A percentile compares a stretch with the other conserved stretches of the same genome.
phyloP scores from a whole-genome alignment of 495 filamentous ascomycete species.

The Recurvomyces mirabilis region DNA sequence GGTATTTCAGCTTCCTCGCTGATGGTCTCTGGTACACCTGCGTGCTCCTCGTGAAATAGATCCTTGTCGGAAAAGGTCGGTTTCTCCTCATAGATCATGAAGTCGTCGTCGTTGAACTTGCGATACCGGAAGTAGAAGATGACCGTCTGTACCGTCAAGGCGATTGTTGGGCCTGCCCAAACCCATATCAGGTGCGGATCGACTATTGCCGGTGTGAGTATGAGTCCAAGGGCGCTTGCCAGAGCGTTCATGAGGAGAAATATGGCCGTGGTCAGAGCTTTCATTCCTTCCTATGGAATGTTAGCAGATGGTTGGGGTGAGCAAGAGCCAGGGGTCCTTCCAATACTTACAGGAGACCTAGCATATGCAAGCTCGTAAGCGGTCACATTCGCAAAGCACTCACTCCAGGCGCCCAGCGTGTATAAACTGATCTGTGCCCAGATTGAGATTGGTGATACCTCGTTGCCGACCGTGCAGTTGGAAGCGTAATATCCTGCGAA shows the following conservation, averaged over 20 bases:
- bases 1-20: no score
- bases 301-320: no score
- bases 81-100: slow-evolving; percentile 31
- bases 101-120: slow-evolving; percentile 27
- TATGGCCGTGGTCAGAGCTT: slow-evolving; percentile 53
- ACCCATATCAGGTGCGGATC: slow-evolving; percentile 47
- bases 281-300: slow-evolving; percentile 43
- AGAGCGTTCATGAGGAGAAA: slow-evolving; percentile 48
- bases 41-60: no score
- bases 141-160: slow-evolving; percentile 37
- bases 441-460: slow-evolving; percentile 10
- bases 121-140: slow-evolving; percentile 32
- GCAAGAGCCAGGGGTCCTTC: no score
- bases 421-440: slow-evolving; percentile 23
- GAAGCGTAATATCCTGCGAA: slow-evolving; percentile 14
- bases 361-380: slow-evolving; percentile 38
- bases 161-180: slow-evolving; percentile 42
- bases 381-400: slow-evolving; percentile 15
- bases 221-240: slow-evolving; percentile 42
- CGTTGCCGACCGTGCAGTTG: slow-evolving; percentile 16
- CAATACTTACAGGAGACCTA: no score
- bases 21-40: no score
- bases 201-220: slow-evolving; percentile 43
- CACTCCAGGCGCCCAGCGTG: slow-evolving; percentile 16
- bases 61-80: no score